phyloP scores from a whole-genome alignment of 352 stramenopile genomes.

The Phytophthora niederhauseri region DNA sequence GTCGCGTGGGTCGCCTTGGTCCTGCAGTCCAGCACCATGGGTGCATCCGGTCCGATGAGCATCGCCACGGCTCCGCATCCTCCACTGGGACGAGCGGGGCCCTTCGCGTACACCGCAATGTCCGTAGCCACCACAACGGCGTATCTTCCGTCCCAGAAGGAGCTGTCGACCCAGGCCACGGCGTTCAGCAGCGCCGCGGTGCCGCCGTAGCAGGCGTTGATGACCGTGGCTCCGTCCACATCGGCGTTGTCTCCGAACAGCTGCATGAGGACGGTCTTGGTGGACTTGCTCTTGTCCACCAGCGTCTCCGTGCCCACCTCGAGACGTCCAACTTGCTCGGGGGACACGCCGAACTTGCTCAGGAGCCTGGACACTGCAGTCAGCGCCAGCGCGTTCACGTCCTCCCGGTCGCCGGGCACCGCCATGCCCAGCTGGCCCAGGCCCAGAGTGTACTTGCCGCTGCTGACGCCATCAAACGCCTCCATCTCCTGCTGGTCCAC shows the following conservation, averaged over 20 bases:
- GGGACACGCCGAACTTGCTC: slow-evolving; percentile 53
- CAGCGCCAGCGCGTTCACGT: slow-evolving; percentile 76
- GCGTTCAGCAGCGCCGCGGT: slow-evolving; percentile 98
- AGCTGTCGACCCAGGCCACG: slow-evolving; percentile 95
- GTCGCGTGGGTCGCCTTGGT: slow-evolving; percentile 92
- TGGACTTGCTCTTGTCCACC: slow-evolving; percentile 88
- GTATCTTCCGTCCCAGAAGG: slow-evolving; percentile 93
- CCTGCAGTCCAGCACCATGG: slow-evolving; percentile 90
- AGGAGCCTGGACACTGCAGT: slow-evolving; percentile 62
- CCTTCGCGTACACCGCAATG: slow-evolving; percentile 96
- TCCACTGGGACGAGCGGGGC: slow-evolving; percentile 88
- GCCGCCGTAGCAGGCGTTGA: slow-evolving; percentile 99
- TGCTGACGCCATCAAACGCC: slow-evolving; percentile 82
- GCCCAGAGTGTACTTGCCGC: slow-evolving; percentile 75
- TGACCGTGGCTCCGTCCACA: slow-evolving; percentile 90
- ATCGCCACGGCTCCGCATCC: slow-evolving; percentile 96
- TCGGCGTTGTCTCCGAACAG: slow-evolving; percentile 69
- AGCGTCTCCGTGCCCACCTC: slow-evolving; percentile 98
- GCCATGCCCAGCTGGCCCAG: slow-evolving; percentile 68
- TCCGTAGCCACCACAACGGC: slow-evolving; percentile 97
- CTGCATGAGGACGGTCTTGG: slow-evolving; percentile 84
- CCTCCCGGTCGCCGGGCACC: slow-evolving; percentile 73
- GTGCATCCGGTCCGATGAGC: slow-evolving; percentile 96
- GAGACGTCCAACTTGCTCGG: slow-evolving; percentile 90
- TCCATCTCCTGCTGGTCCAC: slow-evolving; percentile 96